phyloP scores from a whole-genome alignment of 306 rosid genomes.

The Sophora flavescens region DNA sequence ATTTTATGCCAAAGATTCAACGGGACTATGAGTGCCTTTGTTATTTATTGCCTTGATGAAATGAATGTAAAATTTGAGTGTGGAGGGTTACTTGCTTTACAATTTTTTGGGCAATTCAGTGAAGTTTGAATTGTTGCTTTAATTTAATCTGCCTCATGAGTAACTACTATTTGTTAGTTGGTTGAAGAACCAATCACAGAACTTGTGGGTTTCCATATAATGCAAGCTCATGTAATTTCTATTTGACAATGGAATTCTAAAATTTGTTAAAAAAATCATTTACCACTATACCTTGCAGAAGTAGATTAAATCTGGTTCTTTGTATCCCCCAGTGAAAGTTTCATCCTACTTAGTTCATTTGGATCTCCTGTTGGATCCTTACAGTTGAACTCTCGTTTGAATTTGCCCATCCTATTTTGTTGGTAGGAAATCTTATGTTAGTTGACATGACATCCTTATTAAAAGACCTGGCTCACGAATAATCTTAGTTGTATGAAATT shows the following conservation, averaged over 20 bases:
- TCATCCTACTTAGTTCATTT: background rate
- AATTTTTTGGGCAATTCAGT: conserved; percentile 19
- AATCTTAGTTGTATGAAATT: background rate
- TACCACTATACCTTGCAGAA: background rate
- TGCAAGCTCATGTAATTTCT: conserved; percentile 1
- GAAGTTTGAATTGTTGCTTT: conserved; percentile 8
- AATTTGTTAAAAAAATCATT: background rate
- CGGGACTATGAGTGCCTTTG: conserved; percentile 5
- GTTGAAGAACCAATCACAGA: background rate
- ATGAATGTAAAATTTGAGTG: background rate
- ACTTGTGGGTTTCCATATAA: background rate
- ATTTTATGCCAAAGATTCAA: conserved; percentile 9
- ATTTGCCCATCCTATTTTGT: background rate
- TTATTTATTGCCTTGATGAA: conserved; percentile 1
- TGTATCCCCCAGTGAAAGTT: background rate
- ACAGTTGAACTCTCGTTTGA: background rate
- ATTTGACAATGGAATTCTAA: background rate
- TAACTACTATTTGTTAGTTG: conserved; percentile 15
- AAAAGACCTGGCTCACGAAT: background rate
- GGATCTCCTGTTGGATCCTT: background rate
- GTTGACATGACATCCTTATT: background rate
- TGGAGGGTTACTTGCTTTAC: background rate
- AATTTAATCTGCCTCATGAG: background rate
- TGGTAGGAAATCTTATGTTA: background rate
- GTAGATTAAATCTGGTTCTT: conserved; percentile 3